Evolutionary conservation across 176 grass and related monocot species (phyloP), one percentile per base, ranked within the genome.

Genomic region (Oryza meyeriana): DNA sequence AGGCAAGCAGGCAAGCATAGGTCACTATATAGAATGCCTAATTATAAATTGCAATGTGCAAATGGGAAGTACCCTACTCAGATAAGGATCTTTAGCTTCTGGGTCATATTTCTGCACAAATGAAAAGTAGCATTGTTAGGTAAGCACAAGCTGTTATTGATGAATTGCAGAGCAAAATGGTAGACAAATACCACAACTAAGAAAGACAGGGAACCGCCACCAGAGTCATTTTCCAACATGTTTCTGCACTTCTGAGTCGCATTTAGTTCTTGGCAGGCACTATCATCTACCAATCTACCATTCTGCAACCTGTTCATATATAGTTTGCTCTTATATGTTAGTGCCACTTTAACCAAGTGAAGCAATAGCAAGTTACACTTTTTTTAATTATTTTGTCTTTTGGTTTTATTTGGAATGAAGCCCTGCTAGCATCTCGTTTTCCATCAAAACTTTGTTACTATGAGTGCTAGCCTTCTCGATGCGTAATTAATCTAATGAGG

Each of bases 221-320:
- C 91, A 86, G 89, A 86, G 83, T 98, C 96, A 77, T 98, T 45
- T 45, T 98, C 93, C 80, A 95, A 85, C 85, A 98, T 87, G 83
- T 91, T 93, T 28, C 92, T 75, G 77, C 96, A 95, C 42, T 45
- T 14, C n/a, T n/a, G n/a, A n/a, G n/a, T n/a, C n/a, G n/a, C n/a
- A n/a, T n/a, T n/a, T 66, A 66, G 64, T 35, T 33, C 5, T 66
- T n/a, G 28, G 33, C 16, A 30, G 13, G 14, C 63, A 33, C 33
- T 28, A 27, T 66, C 5, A 10, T 22, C 65, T 68, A 6, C 5
- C 4, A 36, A 36, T 0, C 5, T 6, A 38, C 39, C 8, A 41
- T 41, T 41, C 39, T 41, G 8, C 39, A 41, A 41, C 39, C 10
- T 41, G 38, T 39, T 1, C 35, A 36, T 36, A 36, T 36, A 36